Percentiles rank a stretch among this genome's conserved stretches.
Evolutionary conservation across 1,139 yeast species (phyloP).

Genomic region (Trichomonascaceae sp.): DNA sequence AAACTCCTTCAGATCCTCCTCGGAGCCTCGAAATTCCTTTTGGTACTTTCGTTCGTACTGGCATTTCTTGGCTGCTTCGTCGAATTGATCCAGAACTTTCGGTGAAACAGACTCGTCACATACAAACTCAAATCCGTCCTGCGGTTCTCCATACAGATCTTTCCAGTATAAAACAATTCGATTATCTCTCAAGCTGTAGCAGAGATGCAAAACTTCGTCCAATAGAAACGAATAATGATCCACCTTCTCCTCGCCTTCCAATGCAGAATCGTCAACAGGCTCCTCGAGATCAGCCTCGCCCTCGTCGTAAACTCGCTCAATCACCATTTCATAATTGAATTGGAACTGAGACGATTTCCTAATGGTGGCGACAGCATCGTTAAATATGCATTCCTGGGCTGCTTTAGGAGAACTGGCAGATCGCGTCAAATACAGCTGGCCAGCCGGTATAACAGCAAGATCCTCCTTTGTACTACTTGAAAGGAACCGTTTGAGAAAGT

Average conservation of each 20-base stretch:
- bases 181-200: conserved; percentile 41
- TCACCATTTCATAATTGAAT: conserved; percentile 62
- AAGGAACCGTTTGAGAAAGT: conserved; percentile 66
- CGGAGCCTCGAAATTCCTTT: conserved; percentile 45
- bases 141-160: conserved; percentile 80
- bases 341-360: conserved; percentile 57
- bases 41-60: conserved; percentile 72
- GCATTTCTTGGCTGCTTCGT: conserved; percentile 58
- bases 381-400: conserved; percentile 70
- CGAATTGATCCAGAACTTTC: conserved; percentile 58
- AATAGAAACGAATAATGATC: conserved; percentile 69
- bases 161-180: conserved; percentile 65
- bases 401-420: conserved; percentile 81
- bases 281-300: conserved; percentile 54
- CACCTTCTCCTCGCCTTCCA: conserved; percentile 39
- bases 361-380: conserved; percentile 71
- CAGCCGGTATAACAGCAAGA: conserved; percentile 67
- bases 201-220: conserved; percentile 51
- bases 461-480: conserved; percentile 59
- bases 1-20: conserved; percentile 53
- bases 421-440: conserved; percentile 69
- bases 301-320: conserved; percentile 63
- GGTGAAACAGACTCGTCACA: conserved; percentile 57
- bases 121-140: conserved; percentile 77
- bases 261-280: conserved; percentile 52